A percentile compares a stretch with the other conserved stretches of the same genome.
Conservation (phyloP, 2,329 filamentous ascomycete species). For the Nigrospora osmanthi region DNA sequence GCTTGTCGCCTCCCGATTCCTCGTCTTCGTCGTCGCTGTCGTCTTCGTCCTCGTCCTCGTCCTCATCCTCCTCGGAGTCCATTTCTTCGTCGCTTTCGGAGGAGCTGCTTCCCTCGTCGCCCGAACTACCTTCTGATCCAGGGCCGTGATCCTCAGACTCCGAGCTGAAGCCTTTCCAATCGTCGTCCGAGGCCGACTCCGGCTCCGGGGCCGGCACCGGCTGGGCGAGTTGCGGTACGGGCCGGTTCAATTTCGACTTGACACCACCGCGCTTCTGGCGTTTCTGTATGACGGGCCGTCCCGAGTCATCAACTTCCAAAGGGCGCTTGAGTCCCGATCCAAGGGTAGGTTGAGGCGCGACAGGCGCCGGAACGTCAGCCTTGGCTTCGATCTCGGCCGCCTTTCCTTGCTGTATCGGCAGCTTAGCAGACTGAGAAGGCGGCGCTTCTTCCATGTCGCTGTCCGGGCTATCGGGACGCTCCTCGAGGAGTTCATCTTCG, state of each 20-base stretch:
- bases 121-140: constrained; percentile 2
- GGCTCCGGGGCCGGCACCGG: constrained; percentile 25
- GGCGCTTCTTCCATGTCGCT: constrained; percentile 2
- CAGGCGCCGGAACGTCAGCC: background rate
- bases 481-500: constrained; percentile 45
- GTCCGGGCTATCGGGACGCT: background rate
- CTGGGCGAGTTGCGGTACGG: constrained; percentile 19
- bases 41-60: constrained; percentile 23
- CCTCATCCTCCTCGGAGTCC: constrained; percentile 23
- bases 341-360: constrained; percentile 17
- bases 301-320: constrained; percentile 70
- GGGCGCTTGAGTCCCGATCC: constrained; percentile 85
- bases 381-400: background rate
- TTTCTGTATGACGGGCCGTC: constrained; percentile 75
- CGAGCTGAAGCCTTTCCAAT: constrained; percentile 57
- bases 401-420: background rate
- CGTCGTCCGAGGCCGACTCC: constrained; percentile 37
- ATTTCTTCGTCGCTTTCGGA: constrained; percentile 20
- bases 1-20: constrained; percentile 17
- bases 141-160: constrained; percentile 17
- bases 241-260: constrained; percentile 42
- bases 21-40: constrained; percentile 27
- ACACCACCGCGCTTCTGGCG: constrained; percentile 64
- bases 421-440: constrained; percentile 1
- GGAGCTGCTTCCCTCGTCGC: constrained; percentile 17